Conservation (phyloP, 768 basidiomycete species). For the Suillus bovinus region DNA sequence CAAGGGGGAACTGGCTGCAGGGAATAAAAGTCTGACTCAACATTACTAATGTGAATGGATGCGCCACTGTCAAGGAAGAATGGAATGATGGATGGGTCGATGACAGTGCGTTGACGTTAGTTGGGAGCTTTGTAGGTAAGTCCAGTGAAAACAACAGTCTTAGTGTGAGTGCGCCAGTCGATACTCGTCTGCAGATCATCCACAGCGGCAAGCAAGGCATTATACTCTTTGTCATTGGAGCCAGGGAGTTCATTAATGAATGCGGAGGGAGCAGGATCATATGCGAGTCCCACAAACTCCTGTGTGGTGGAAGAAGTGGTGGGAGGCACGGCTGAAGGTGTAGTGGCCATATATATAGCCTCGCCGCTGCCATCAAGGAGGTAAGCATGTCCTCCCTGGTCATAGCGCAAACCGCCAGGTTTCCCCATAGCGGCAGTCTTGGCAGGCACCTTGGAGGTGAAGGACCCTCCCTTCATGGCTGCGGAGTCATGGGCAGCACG, state of each 20-base stretch:
- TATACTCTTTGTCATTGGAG: background rate
- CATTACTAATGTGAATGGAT: conserved; percentile 24
- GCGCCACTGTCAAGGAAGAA: conserved; percentile 33
- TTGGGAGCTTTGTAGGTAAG: conserved; percentile 7
- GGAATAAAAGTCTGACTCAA: conserved; percentile 23
- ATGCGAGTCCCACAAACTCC: too few species aligned
- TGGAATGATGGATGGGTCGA: background rate
- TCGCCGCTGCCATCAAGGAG: background rate
- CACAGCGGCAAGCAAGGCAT: background rate
- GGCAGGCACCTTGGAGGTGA: too few species aligned
- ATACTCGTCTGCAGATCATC: background rate
- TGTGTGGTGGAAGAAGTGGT: too few species aligned
- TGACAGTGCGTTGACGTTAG: background rate
- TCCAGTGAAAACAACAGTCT: background rate
- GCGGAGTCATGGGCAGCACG: too few species aligned
- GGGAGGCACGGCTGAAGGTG: too few species aligned
- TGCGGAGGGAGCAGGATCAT: too few species aligned
- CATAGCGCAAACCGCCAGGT: background rate
- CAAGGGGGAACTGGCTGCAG: conserved; percentile 24
- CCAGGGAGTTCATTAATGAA: too few species aligned
- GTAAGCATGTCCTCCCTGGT: background rate
- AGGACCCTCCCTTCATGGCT: too few species aligned
- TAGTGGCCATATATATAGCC: background rate
- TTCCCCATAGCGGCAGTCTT: background rate
- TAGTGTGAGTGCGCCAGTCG: background rate